These are phyloP conservation scores for Balakata baccata DNA, from an alignment of 345 rosid species.

Conservation along the genomic window DNA sequence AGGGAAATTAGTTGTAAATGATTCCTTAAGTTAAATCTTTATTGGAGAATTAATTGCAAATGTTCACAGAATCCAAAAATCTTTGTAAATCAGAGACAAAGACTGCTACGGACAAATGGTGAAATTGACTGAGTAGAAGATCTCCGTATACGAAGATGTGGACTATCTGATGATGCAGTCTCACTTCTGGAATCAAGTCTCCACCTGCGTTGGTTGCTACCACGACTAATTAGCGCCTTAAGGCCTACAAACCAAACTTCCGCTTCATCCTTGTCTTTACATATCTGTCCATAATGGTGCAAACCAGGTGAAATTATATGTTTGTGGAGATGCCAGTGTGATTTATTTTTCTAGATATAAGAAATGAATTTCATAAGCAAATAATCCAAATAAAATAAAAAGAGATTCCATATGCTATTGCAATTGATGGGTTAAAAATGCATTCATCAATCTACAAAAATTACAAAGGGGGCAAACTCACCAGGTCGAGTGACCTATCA, in stretches of 20 bases:
- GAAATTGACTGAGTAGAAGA: slow-evolving; percentile 43
- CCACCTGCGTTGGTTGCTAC: slow-evolving; percentile 46
- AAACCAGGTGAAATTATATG: neutral
- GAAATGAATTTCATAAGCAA: neutral
- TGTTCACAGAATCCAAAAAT: neutral
- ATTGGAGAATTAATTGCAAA: neutral
- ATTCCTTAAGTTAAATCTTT: neutral
- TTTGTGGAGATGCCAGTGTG: neutral
- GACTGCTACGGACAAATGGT: slow-evolving; percentile 49
- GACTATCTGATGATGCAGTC: slow-evolving; percentile 46
- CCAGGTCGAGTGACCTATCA: slow-evolving; percentile 36
- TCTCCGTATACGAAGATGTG: slow-evolving; percentile 36
- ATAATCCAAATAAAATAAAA: neutral
- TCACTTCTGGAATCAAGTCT: slow-evolving; percentile 47
- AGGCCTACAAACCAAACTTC: slow-evolving; percentile 91
- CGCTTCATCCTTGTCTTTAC: slow-evolving; percentile 97
- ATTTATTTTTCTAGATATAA: neutral
- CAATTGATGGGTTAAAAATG: neutral
- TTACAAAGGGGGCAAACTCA: neutral
- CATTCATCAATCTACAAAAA: neutral
- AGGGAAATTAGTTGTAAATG: neutral
- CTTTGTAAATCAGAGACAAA: slow-evolving; percentile 9
- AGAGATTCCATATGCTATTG: neutral
- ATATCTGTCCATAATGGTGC: slow-evolving; percentile 51
- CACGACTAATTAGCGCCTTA: slow-evolving; percentile 55